Evolutionary conservation across 2,329 filamentous ascomycete genomes (phyloP).

Genomic region (Sphaerulina vaccinii): DNA sequence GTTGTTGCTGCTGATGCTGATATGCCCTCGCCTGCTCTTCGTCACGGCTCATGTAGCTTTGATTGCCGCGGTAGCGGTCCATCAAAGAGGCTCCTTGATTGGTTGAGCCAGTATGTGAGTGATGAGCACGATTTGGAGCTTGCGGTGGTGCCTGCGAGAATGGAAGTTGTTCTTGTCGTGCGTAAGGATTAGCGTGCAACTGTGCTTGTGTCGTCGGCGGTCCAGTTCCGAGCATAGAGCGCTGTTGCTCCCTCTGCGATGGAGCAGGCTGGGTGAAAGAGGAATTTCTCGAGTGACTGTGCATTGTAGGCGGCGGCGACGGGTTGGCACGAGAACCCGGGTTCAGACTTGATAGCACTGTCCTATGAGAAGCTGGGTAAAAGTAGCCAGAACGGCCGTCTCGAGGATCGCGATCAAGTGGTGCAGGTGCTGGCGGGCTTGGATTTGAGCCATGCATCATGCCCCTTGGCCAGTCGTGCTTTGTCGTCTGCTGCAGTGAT

Average conservation of each 20-base stretch:
- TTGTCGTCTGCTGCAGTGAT: constrained; percentile 23
- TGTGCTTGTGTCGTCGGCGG: constrained; percentile 26
- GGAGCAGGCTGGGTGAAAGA: constrained; percentile 29
- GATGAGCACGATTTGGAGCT: constrained; percentile 32
- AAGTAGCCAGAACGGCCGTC: constrained; percentile 26
- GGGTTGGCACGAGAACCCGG: constrained; percentile 34
- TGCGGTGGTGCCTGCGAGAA: constrained; percentile 31
- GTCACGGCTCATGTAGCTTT: constrained; percentile 27
- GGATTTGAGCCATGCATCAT: constrained; percentile 24
- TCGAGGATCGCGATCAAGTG: constrained; percentile 32
- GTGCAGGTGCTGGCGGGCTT: constrained; percentile 27
- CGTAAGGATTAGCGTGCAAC: constrained; percentile 34
- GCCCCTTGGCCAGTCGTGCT: constrained; percentile 30
- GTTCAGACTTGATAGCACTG: constrained; percentile 32
- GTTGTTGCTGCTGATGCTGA: constrained; percentile 16
- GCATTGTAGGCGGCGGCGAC: constrained; percentile 38
- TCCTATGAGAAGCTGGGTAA: constrained; percentile 33
- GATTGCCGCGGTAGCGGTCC: constrained; percentile 22
- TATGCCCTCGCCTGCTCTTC: constrained; percentile 26
- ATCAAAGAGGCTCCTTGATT: constrained; percentile 25
- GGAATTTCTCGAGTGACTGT: constrained; percentile 36
- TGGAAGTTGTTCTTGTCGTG: constrained; percentile 22
- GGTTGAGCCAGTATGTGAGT: constrained; percentile 35
- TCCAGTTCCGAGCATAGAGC: constrained; percentile 21
- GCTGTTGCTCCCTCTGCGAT: constrained; percentile 25